A percentile compares a stretch with the other conserved stretches of the same genome.
Conservation (phyloP, 106 monocot genomes). For the Phalaenopsis equestris region DNA sequence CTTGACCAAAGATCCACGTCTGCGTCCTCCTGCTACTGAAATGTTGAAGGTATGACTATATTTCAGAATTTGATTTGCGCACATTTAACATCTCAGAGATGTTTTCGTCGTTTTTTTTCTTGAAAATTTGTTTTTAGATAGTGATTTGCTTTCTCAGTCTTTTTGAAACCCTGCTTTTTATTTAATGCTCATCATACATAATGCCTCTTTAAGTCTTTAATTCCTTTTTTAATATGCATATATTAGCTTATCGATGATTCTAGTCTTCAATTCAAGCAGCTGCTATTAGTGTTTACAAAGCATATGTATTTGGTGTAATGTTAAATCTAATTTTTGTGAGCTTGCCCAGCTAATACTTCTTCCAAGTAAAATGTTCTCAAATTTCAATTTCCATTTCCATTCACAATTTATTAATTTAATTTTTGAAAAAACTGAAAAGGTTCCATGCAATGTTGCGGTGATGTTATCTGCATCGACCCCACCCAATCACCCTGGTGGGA, state of each 20-base stretch:
- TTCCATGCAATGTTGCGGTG: too few relatives aligned
- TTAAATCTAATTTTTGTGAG: background rate
- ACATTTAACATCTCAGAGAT: background rate
- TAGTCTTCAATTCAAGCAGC: background rate
- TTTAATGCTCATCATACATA: background rate
- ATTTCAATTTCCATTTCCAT: too few relatives aligned
- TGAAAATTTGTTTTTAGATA: background rate
- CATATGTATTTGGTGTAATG: background rate
- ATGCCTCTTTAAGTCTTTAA: background rate
- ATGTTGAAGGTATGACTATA: constrained; percentile 75
- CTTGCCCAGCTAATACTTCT: background rate
- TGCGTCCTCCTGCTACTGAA: constrained; percentile 81
- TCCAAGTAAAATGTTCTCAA: too few relatives aligned
- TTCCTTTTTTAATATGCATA: background rate
- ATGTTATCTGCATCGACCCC: too few relatives aligned
- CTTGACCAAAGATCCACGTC: constrained; percentile 92
- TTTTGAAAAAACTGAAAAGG: too few relatives aligned
- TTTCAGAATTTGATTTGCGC: background rate
- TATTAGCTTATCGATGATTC: background rate
- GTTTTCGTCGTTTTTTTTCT: too few relatives aligned
- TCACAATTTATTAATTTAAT: too few relatives aligned
- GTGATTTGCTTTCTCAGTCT: background rate
- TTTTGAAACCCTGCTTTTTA: background rate
- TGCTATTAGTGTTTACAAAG: background rate
- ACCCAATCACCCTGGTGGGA: too few relatives aligned